These are phyloP conservation scores for Cymbomonas tetramitiformis DNA, from an alignment of 139 green algal species.

Conservation along the genomic window DNA sequence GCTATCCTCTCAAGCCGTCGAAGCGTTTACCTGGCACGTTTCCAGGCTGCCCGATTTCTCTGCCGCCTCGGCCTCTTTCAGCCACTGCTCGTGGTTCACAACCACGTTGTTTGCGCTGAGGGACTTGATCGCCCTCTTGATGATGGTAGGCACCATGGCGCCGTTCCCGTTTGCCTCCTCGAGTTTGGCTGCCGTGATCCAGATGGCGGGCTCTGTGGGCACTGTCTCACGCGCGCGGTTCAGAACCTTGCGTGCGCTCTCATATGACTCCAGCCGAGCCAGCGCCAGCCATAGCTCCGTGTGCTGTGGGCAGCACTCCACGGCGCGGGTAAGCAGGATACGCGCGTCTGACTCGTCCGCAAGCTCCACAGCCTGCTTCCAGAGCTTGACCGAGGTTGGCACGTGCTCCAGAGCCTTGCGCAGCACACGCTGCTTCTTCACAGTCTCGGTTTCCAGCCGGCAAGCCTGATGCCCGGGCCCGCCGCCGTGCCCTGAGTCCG, in stretches of 20 bases:
- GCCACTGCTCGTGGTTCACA: slow-evolving; percentile 78
- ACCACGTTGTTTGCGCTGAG: slow-evolving; percentile 66
- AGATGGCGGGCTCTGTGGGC: slow-evolving; percentile 76
- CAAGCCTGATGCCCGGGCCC: slow-evolving; percentile 48
- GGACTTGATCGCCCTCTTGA: slow-evolving; percentile 45
- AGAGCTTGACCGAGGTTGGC: slow-evolving; percentile 73
- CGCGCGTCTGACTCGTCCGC: slow-evolving; percentile 69
- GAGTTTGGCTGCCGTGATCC: slow-evolving; percentile 87
- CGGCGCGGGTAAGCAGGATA: slow-evolving; percentile 65
- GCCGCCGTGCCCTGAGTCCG: too few species aligned
- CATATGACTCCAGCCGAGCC: slow-evolving; percentile 78
- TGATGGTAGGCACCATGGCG: slow-evolving; percentile 58
- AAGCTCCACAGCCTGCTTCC: slow-evolving; percentile 91
- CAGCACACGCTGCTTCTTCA: slow-evolving; percentile 70
- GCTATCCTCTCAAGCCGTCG: too few species aligned
- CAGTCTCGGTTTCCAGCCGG: slow-evolving; percentile 53
- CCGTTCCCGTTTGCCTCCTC: slow-evolving; percentile 78
- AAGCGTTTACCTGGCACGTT: too few species aligned
- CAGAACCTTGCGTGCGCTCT: slow-evolving; percentile 83
- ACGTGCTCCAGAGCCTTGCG: slow-evolving; percentile 76
- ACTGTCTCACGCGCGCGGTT: slow-evolving; percentile 84
- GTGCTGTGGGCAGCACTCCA: slow-evolving; percentile 82
- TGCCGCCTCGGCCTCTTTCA: slow-evolving; percentile 41
- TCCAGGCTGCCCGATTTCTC: slow-evolving; percentile 23
- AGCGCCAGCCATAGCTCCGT: slow-evolving; percentile 93